These are phyloP conservation scores for Debaryomycetaceae sp. DNA, from an alignment of 1,139 yeast genomes.

Conservation along the genomic window DNA sequence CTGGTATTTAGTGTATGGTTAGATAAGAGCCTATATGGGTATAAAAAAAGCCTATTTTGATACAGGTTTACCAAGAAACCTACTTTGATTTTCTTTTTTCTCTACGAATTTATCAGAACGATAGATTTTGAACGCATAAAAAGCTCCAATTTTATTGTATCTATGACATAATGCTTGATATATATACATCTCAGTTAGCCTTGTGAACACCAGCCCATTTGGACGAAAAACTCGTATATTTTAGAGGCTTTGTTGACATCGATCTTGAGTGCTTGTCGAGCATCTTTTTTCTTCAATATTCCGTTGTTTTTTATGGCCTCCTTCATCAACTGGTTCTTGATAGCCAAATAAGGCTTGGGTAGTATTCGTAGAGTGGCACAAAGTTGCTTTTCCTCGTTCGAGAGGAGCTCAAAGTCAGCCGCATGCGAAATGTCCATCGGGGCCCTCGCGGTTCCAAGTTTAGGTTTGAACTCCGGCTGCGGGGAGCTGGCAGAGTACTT, in stretches of 20 bases:
- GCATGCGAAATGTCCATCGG: conserved; percentile 78
- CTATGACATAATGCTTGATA: background rate
- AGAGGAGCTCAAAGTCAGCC: conserved; percentile 75
- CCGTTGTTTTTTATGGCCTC: conserved; percentile 88
- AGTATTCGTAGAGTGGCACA: conserved; percentile 80
- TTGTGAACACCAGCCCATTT: conserved; percentile 77
- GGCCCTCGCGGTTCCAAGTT: conserved; percentile 37
- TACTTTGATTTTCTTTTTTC: background rate
- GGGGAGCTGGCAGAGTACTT: conserved; percentile 28
- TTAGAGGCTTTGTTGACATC: conserved; percentile 84
- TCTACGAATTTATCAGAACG: no score
- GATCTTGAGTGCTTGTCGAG: conserved; percentile 76
- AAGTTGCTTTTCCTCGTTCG: conserved; percentile 80
- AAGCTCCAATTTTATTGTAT: background rate
- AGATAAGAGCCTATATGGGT: no score
- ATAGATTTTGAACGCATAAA: no score
- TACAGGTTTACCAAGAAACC: background rate
- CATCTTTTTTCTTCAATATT: conserved; percentile 72
- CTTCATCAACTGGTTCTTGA: conserved; percentile 86
- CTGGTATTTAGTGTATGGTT: no score
- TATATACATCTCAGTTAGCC: conserved; percentile 19
- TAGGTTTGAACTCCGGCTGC: conserved; percentile 41
- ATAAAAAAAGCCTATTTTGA: no score
- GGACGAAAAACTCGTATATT: conserved; percentile 87
- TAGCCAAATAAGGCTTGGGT: conserved; percentile 92